Evolutionary conservation across 352 stramenopile genomes (phyloP).

Genomic region (Phytophthora litchii): DNA sequence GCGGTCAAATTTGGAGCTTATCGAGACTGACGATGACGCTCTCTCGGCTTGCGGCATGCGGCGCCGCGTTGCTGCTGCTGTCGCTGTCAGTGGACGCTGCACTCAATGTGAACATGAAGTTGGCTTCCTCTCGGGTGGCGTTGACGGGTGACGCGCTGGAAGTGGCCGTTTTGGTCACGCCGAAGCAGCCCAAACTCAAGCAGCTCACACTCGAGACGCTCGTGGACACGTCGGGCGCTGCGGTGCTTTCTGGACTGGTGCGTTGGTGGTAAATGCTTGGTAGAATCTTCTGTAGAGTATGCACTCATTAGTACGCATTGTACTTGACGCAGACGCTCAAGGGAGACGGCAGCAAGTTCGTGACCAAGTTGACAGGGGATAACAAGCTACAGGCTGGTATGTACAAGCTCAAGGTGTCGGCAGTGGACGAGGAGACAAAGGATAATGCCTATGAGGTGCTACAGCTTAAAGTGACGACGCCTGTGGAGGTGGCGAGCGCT

Average conservation of each 20-base stretch:
- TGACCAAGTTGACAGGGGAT: conserved; percentile 44
- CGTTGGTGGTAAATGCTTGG: conserved; percentile 7
- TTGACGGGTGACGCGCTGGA: conserved; percentile 48
- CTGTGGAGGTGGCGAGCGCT: conserved; percentile 59
- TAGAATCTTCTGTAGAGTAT: not conserved
- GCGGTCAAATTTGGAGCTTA: conserved; percentile 34
- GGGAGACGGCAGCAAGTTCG: conserved; percentile 68
- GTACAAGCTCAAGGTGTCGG: conserved; percentile 85
- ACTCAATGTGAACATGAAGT: conserved; percentile 46
- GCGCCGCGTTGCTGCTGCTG: conserved; percentile 37
- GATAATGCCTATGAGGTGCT: conserved; percentile 64
- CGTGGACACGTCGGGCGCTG: conserved; percentile 65
- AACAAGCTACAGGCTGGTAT: conserved; percentile 61
- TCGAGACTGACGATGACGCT: conserved; percentile 31
- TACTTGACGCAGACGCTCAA: conserved; percentile 50
- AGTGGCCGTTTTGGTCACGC: conserved; percentile 60
- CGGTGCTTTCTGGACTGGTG: conserved; percentile 65
- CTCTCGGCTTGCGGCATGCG: conserved; percentile 27
- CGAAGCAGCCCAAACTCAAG: conserved; percentile 57
- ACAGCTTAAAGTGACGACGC: conserved; percentile 77
- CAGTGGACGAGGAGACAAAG: conserved; percentile 45
- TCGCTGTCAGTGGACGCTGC: conserved; percentile 30
- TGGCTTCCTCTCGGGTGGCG: conserved; percentile 53
- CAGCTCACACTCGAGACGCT: conserved; percentile 71
- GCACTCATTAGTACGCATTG: conserved; percentile 2